Percentiles rank a stretch among this genome's conserved stretches.
These are phyloP conservation scores for Trichoderma brevicompactum DNA, from an alignment of 2,329 filamentous ascomycete genomes.

Conservation along the genomic window DNA sequence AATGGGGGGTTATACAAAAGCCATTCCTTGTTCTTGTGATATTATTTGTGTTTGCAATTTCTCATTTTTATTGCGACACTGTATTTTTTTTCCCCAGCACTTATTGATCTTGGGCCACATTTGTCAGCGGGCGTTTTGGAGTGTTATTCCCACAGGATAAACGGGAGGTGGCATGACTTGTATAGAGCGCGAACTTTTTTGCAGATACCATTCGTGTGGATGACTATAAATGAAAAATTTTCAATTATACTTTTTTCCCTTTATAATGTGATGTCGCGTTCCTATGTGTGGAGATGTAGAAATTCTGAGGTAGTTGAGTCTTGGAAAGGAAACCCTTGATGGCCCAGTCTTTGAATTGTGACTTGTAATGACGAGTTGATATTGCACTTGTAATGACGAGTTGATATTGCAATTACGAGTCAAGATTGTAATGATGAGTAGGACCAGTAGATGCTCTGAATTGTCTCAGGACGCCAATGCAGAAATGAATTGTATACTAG, in stretches of 20 bases:
- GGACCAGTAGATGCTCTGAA: too few relatives aligned
- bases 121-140: conserved; percentile 31
- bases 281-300: too few relatives aligned
- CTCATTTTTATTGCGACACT: conserved; percentile 2
- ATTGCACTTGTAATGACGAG: too few relatives aligned
- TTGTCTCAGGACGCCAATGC: too few relatives aligned
- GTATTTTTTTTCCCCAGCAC: conserved; percentile 4
- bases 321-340: not conserved
- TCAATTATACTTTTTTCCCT: not conserved
- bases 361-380: too few relatives aligned
- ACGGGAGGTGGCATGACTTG: conserved; percentile 9
- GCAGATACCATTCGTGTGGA: conserved; percentile 24
- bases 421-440: too few relatives aligned
- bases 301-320: too few relatives aligned
- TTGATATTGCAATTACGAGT: too few relatives aligned
- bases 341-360: not conserved
- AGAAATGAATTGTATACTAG: too few relatives aligned
- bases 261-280: too few relatives aligned
- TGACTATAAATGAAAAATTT: not conserved
- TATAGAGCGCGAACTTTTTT: conserved; percentile 20
- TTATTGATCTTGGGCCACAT: conserved; percentile 5
- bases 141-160: conserved; percentile 9
- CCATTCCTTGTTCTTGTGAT: conserved; percentile 20
- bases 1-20: conserved; percentile 20
- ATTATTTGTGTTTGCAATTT: conserved; percentile 7